Percentiles rank a stretch among this genome's conserved stretches.
phyloP scores from a whole-genome alignment of 495 filamentous ascomycete species.

The Chaetomium fimeti region DNA sequence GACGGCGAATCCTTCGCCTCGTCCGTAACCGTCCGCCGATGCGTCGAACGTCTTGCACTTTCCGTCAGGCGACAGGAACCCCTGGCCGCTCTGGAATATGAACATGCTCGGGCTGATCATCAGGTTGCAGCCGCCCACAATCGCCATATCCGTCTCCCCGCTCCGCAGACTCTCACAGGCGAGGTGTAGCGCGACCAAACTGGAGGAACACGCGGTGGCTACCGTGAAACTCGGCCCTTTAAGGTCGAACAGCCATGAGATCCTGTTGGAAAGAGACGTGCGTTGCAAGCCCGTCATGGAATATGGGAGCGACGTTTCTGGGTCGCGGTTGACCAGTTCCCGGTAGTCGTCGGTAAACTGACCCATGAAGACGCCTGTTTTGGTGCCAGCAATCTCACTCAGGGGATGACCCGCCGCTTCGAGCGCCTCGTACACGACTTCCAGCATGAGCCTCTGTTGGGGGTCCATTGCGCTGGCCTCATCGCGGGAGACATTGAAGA shows the following conservation, averaged over 20 bases:
- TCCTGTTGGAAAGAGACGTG: neutral
- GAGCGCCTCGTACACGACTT: constrained; percentile 1
- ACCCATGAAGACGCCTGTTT: neutral
- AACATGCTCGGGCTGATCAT: constrained; percentile 3
- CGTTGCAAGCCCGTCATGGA: neutral
- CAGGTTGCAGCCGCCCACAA: constrained; percentile 5
- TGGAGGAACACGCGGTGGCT: neutral
- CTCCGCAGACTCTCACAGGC: neutral
- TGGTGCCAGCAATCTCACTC: neutral
- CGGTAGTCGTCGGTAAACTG: neutral
- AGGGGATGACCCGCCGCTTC: neutral
- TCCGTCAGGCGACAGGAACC: neutral
- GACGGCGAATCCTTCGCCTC: neutral
- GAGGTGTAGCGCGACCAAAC: neutral
- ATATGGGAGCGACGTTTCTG: neutral
- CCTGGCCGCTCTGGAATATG: neutral
- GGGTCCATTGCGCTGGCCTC: constrained; percentile 4
- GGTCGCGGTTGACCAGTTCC: neutral
- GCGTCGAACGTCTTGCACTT: constrained; percentile 1
- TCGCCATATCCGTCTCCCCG: neutral
- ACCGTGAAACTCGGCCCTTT: neutral
- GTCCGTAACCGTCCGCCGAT: neutral
- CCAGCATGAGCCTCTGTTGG: neutral
- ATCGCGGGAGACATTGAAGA: constrained; percentile 3
- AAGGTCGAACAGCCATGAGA: neutral